These are phyloP conservation scores for Apiospora sp. DNA, from an alignment of 2,329 filamentous ascomycete genomes.

Conservation along the genomic window DNA sequence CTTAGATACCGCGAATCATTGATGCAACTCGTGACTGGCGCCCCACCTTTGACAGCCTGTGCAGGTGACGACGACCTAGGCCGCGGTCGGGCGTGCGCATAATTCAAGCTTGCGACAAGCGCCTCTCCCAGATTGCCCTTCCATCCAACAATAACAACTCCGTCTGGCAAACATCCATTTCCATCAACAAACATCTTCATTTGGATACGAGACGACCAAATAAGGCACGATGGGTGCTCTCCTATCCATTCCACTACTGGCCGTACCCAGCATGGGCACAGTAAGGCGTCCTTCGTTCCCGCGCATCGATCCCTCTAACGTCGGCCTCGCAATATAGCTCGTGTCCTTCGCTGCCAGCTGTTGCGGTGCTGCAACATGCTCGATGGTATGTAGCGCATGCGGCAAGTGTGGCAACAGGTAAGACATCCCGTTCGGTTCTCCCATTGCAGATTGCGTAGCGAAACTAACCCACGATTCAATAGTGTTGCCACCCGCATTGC, in stretches of 20 bases:
- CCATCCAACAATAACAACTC: constrained; percentile 11
- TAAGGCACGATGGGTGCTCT: constrained; percentile 80
- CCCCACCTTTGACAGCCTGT: constrained; percentile 13
- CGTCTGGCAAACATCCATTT: constrained; percentile 3
- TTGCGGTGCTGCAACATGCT: constrained; percentile 96
- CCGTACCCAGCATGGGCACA: constrained; percentile 83
- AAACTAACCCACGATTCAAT: constrained; percentile 29
- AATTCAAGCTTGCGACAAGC: constrained; percentile 10
- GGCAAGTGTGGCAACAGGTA: constrained; percentile 97
- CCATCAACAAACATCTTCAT: neutral
- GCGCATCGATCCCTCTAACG: constrained; percentile 14
- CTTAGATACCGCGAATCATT: neutral
- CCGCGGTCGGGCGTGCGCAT: neutral
- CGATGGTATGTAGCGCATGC: constrained; percentile 92
- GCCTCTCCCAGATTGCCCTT: constrained; percentile 10
- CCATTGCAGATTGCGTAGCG: neutral
- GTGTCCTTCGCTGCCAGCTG: constrained; percentile 85
- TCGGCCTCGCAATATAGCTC: constrained; percentile 58
- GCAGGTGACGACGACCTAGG: constrained; percentile 4
- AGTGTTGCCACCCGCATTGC: constrained; percentile 97
- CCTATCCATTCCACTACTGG: constrained; percentile 88
- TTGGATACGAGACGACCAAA: constrained; percentile 2
- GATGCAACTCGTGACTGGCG: neutral
- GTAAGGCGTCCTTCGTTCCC: constrained; percentile 62
- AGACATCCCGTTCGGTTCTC: constrained; percentile 25